Evolutionary conservation across 495 filamentous ascomycete genomes (phyloP), one percentile per base, ranked within the genome.

Genomic region (Extremus antarcticus): DNA sequence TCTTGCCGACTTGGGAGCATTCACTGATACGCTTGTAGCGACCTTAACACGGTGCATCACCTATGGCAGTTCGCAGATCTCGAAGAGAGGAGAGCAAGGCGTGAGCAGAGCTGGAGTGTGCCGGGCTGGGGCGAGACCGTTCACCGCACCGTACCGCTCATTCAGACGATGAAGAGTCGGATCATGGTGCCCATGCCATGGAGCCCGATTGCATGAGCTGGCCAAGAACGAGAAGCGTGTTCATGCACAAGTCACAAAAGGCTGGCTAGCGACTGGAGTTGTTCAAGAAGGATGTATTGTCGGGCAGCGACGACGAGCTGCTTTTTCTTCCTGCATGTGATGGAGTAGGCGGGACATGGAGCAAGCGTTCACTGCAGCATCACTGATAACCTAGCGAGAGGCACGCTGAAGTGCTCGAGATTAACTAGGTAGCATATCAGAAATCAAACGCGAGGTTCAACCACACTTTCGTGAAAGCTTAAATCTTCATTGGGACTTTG

Each of bases 61-160:
- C 78, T 98, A 23, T 98, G 92, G 92, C 92, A 98, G 65, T 98
- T 96, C 76, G 91, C 91, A 45, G 84, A 97, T 70, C 68, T 98
- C 55, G 88, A 96, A 70, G 92, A 97, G 71, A 78, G 92, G 53
- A 92, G 94, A 72, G 78, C 90, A 24, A 78, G 89, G 53, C 77
- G 92, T 54, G 92, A 98, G 77, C 81, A 90, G 78, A 95, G 90
- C 62, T 98, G 94, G 92, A 79, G 82, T 51, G 83, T 95, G 40
- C 85, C 94, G 57, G 94, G 92, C 17, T 98, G 92, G 92, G 88
- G 88, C 15, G 90, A 96, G 63, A 98, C 92, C 35, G 92, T 98
- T 35, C 92, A 98, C 73, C 95, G 94, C 78, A 98, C 92, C 0
- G 94, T 98, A 40, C 92, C 92, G 19, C 76, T 98, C 50, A 98